These are phyloP conservation scores for Diaporthe sp. DNA, from an alignment of 2,329 filamentous ascomycete genomes.

Conservation along the genomic window DNA sequence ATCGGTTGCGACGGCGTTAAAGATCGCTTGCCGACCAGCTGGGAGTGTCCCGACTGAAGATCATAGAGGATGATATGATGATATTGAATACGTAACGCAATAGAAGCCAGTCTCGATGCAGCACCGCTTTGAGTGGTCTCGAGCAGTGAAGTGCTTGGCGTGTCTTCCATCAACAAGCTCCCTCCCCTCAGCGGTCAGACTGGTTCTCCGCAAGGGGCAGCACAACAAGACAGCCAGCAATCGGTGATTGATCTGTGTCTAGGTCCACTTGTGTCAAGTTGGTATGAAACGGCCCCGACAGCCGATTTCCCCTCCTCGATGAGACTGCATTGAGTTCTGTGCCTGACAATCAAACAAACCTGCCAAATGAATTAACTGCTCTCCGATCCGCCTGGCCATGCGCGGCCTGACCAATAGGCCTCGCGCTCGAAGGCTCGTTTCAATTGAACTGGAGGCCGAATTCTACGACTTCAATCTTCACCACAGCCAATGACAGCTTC, in stretches of 20 bases:
- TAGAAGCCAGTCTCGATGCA: constrained; percentile 10
- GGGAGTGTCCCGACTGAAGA: background rate
- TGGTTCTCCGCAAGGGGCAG: constrained; percentile 13
- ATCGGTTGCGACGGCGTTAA: background rate
- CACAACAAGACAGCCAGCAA: background rate
- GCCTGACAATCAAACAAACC: constrained; percentile 28
- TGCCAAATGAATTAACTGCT: constrained; percentile 25
- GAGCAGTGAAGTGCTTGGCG: background rate
- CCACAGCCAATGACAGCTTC: constrained; percentile 23
- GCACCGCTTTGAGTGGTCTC: background rate
- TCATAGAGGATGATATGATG: too few species aligned
- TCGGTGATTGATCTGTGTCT: constrained; percentile 25
- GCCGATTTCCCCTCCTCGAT: constrained; percentile 27
- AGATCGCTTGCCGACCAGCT: background rate
- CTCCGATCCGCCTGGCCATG: constrained; percentile 6
- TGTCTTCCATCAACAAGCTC: background rate
- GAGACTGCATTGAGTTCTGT: constrained; percentile 27
- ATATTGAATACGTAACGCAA: background rate
- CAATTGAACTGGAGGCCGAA: constrained; percentile 24
- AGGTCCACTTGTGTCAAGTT: constrained; percentile 25
- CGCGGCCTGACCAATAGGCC: constrained; percentile 28
- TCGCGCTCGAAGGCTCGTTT: constrained; percentile 19
- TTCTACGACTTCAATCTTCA: constrained; percentile 30
- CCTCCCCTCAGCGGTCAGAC: background rate
- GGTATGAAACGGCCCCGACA: constrained; percentile 26